Evolutionary conservation across 129 eudicot species (phyloP).

Genomic region (Lonicera japonica): DNA sequence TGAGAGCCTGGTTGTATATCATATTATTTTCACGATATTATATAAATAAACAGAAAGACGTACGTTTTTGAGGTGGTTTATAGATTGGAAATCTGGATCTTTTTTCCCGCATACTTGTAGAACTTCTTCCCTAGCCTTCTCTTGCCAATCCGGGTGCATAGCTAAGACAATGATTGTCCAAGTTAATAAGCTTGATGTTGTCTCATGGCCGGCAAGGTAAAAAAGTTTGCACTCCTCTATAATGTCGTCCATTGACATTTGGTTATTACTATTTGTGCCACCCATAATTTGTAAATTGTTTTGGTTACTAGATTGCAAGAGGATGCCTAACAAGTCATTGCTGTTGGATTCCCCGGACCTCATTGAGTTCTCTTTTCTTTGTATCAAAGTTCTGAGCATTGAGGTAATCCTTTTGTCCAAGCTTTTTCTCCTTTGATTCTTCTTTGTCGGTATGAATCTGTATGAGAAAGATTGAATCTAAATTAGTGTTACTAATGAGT

Average conservation of each 20-base stretch:
- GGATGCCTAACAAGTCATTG: conserved; percentile 42
- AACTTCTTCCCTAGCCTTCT: conserved; percentile 53
- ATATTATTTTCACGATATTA: background rate
- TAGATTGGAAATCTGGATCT: conserved; percentile 24
- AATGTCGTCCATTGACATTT: conserved; percentile 37
- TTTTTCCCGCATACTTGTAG: conserved; percentile 24
- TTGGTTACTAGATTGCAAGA: conserved; percentile 30
- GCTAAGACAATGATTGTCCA: conserved; percentile 45
- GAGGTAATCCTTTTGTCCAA: conserved; percentile 35
- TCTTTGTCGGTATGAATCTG: conserved; percentile 54
- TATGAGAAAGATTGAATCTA: background rate
- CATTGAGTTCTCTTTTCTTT: conserved; percentile 20
- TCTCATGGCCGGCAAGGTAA: conserved; percentile 52
- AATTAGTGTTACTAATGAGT: background rate
- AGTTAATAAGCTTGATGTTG: conserved; percentile 40
- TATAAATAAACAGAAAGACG: conserved; percentile 12
- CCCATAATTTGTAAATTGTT: conserved; percentile 6
- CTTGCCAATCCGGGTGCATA: conserved; percentile 49
- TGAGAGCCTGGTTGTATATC: no score
- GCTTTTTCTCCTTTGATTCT: conserved; percentile 34
- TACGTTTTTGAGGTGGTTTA: conserved; percentile 42
- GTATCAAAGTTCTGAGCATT: conserved; percentile 31
- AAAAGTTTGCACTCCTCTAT: conserved; percentile 52
- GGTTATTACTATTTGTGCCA: background rate
- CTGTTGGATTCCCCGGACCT: conserved; percentile 17